Evolutionary conservation across 2,329 filamentous ascomycete species (phyloP).

Genomic region (Trichophyton equinum): DNA sequence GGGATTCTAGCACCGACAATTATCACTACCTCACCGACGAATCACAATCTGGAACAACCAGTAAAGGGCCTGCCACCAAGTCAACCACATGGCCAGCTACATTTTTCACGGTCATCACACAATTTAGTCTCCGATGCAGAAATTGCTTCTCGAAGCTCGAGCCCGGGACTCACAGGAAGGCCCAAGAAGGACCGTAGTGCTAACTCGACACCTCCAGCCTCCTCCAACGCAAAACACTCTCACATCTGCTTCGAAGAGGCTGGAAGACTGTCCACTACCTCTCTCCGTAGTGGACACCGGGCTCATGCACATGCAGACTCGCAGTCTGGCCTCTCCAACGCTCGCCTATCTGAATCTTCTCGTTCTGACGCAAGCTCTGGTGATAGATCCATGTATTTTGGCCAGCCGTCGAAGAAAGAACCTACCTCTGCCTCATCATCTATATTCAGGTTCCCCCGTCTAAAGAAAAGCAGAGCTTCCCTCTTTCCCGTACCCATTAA

Average conservation of each 20-base stretch:
- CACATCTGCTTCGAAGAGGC: constrained; percentile 52
- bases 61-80: not conserved
- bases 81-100: not conserved
- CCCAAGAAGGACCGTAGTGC: not conserved
- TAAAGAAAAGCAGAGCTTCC: constrained; percentile 61
- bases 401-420: constrained; percentile 49
- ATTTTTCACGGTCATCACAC: not conserved
- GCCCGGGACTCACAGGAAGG: not conserved
- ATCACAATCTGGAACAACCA: constrained; percentile 41
- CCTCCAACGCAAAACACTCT: constrained; percentile 24
- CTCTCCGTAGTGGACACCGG: constrained; percentile 44
- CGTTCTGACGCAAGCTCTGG: constrained; percentile 73
- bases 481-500: constrained; percentile 85
- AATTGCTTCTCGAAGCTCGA: not conserved
- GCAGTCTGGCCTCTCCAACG: not conserved
- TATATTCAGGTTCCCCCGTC: constrained; percentile 69
- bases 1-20: constrained; percentile 47
- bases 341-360: constrained; percentile 69
- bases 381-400: constrained; percentile 49
- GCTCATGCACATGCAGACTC: constrained; percentile 40
- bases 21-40: constrained; percentile 82
- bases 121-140: not conserved
- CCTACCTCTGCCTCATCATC: constrained; percentile 52
- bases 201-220: constrained; percentile 20
- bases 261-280: constrained; percentile 36